phyloP scores from a whole-genome alignment of 1,139 yeast species.

The Blastobotrys serpentis region DNA sequence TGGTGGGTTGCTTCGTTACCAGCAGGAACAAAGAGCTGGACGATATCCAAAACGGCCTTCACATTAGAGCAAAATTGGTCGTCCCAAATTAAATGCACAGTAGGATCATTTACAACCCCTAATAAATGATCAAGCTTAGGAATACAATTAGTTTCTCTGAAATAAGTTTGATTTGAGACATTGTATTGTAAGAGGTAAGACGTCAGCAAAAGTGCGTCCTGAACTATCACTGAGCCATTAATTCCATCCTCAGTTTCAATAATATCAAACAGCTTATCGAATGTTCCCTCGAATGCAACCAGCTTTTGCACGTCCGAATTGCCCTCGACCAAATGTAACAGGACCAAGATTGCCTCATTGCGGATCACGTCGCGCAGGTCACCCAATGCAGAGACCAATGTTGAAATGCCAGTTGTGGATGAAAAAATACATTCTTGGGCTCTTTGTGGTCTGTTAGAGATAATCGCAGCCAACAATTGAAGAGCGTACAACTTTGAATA shows the following conservation, averaged over 20 bases:
- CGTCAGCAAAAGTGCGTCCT: conserved; percentile 78
- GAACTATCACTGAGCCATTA: conserved; percentile 85
- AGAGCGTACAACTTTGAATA: conserved; percentile 77
- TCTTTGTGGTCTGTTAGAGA: conserved; percentile 69
- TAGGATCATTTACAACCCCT: conserved; percentile 51
- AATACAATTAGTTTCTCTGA: conserved; percentile 80
- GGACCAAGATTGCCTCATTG: conserved; percentile 75
- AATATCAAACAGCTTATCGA: conserved; percentile 74
- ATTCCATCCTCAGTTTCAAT: conserved; percentile 88
- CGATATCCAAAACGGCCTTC: conserved; percentile 65
- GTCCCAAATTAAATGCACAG: conserved; percentile 32
- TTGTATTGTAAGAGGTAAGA: conserved; percentile 75
- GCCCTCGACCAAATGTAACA: conserved; percentile 78
- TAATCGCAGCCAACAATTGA: conserved; percentile 81
- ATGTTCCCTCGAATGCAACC: conserved; percentile 92
- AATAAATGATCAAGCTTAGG: conserved; percentile 62
- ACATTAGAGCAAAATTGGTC: conserved; percentile 46
- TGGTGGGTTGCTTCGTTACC: conserved; percentile 63
- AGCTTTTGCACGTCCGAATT: conserved; percentile 87
- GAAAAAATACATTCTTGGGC: conserved; percentile 72
- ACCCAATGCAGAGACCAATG: conserved; percentile 59
- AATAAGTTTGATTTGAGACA: conserved; percentile 85
- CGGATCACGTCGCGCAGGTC: conserved; percentile 74
- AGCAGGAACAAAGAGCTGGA: conserved; percentile 68
- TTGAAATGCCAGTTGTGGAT: conserved; percentile 78